A percentile compares a stretch with the other conserved stretches of the same genome.
Evolutionary conservation across 768 basidiomycete species (phyloP).

Genomic region (Suillus bovinus): DNA sequence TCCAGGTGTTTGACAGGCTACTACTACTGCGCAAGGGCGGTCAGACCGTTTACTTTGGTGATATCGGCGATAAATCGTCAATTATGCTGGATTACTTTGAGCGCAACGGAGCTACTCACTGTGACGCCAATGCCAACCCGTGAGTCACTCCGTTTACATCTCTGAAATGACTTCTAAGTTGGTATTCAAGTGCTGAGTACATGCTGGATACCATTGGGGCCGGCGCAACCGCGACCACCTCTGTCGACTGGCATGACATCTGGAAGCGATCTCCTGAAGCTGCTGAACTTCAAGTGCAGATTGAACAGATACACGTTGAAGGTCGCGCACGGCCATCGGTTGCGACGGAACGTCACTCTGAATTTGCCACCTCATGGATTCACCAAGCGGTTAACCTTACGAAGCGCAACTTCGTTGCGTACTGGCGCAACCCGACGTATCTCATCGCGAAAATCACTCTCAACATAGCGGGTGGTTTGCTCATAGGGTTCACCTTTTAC

Average conservation of each 20-base stretch:
- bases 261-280: conserved; percentile 50
- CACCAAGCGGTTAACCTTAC: conserved; percentile 36
- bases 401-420: conserved; percentile 31
- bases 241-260: conserved; percentile 48
- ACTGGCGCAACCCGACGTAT: conserved; percentile 44
- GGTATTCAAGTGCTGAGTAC: conserved; percentile 41
- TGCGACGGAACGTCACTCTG: conserved; percentile 22
- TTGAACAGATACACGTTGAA: conserved; percentile 44
- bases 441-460: conserved; percentile 40
- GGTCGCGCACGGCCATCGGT: conserved; percentile 28
- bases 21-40: conserved; percentile 54
- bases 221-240: conserved; percentile 46
- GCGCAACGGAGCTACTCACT: conserved; percentile 21
- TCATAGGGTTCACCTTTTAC: conserved; percentile 48
- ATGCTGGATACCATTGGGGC: conserved; percentile 58
- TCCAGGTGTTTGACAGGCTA: conserved; percentile 53
- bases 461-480: conserved; percentile 33
- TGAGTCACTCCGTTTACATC: conserved; percentile 7
- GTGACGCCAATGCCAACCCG: conserved; percentile 25
- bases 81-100: conserved; percentile 26
- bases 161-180: neutral
- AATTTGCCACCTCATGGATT: conserved; percentile 42
- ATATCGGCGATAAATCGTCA: conserved; percentile 26
- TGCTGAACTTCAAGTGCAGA: conserved; percentile 36
- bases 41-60: conserved; percentile 69